phyloP scores from a whole-genome alignment of 345 rosid genomes.

The Ceriops tagal region DNA sequence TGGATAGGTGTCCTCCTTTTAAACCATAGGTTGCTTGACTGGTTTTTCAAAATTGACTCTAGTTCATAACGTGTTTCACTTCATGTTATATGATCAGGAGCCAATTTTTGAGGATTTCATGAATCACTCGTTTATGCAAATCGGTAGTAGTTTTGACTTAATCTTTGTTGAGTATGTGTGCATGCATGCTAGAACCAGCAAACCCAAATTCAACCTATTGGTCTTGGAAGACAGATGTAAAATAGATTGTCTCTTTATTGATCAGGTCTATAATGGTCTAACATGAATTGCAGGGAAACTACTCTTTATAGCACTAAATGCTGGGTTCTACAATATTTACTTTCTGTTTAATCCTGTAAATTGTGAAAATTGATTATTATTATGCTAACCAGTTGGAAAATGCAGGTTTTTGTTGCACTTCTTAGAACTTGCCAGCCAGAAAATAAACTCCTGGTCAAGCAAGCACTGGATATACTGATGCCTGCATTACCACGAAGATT shows the following conservation, averaged over 20 bases:
- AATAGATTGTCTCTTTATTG: not conserved
- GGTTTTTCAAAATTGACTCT: no score
- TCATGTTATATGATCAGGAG: no score
- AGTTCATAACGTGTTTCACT: no score
- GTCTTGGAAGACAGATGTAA: no score
- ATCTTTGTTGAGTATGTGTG: no score
- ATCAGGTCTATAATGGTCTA: not conserved
- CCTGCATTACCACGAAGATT: slow-evolving; percentile 95
- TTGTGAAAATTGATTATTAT: not conserved
- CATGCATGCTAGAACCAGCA: no score
- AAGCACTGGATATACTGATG: slow-evolving; percentile 97
- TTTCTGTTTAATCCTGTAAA: not conserved
- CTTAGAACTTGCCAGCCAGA: slow-evolving; percentile 98
- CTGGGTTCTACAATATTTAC: not conserved
- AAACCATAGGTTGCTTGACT: no score
- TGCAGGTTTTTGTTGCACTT: slow-evolving; percentile 98
- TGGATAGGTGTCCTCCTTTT: not conserved
- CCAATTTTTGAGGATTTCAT: no score
- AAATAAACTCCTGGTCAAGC: slow-evolving; percentile 95
- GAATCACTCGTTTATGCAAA: no score
- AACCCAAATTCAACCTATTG: no score
- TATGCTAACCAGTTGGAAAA: not conserved
- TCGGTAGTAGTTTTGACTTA: no score
- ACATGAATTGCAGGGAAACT: not conserved
- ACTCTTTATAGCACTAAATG: not conserved